phyloP scores from a whole-genome alignment of 768 basidiomycete genomes.

The Russula griseocarnosa region DNA sequence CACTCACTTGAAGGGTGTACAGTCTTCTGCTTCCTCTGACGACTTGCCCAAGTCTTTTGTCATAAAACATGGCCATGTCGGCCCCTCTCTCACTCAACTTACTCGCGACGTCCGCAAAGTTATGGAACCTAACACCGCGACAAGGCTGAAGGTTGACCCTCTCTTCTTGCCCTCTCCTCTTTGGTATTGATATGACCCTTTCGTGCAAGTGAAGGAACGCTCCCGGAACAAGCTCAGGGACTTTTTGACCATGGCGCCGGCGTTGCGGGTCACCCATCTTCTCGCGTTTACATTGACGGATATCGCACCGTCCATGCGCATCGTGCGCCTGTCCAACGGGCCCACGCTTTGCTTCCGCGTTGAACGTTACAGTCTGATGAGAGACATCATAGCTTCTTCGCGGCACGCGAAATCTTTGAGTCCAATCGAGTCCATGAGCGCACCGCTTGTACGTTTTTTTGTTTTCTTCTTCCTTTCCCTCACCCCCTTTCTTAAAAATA shows the following conservation, averaged over 20 bases:
- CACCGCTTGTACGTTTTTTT: constrained; percentile 68
- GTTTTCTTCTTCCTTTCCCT: no score
- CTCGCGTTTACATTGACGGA: constrained; percentile 88
- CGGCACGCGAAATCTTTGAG: constrained; percentile 71
- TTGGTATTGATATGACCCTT: constrained; percentile 8
- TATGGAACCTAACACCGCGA: constrained; percentile 98
- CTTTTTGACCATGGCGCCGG: constrained; percentile 87
- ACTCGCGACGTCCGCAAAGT: constrained; percentile 92
- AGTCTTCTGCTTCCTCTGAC: constrained; percentile 33
- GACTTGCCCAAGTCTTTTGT: constrained; percentile 86
- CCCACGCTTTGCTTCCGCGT: constrained; percentile 93
- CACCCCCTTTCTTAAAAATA: background rate
- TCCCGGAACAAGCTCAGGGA: constrained; percentile 90
- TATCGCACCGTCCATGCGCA: constrained; percentile 78
- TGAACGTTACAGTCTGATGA: constrained; percentile 88
- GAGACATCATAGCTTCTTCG: constrained; percentile 67
- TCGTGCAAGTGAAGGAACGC: constrained; percentile 63
- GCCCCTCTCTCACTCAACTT: constrained; percentile 78
- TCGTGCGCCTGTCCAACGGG: constrained; percentile 82
- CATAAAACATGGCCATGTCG: constrained; percentile 93
- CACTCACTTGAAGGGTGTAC: constrained; percentile 68
- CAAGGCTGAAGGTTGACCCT: constrained; percentile 69
- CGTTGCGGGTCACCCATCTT: constrained; percentile 86
- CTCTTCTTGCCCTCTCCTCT: background rate
- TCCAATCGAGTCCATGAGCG: constrained; percentile 78